Percentiles rank a stretch among this genome's conserved stretches.
phyloP scores from a whole-genome alignment of 257 asterid genomes.

The Cruciata laevipes region DNA sequence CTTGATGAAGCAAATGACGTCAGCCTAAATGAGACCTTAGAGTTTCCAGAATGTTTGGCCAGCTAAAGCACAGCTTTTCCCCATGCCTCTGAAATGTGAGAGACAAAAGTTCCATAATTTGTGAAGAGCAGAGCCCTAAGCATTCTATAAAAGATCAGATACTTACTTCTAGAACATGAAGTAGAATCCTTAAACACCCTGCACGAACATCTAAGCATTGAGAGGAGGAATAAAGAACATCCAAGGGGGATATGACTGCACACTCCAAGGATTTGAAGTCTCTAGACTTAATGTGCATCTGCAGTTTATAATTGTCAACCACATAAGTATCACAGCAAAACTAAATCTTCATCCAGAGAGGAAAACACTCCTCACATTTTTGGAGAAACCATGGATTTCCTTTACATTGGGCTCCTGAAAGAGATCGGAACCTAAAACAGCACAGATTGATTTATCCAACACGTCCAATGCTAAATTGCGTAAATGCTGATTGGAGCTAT shows the following conservation, averaged over 20 bases:
- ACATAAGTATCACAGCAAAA: slow-evolving; percentile 11
- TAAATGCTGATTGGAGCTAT: slow-evolving; percentile 61
- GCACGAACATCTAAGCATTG: slow-evolving; percentile 65
- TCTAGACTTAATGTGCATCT: slow-evolving; percentile 39
- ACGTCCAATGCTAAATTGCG: slow-evolving; percentile 81
- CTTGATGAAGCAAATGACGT: slow-evolving; percentile 14
- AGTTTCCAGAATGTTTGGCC: slow-evolving; percentile 82
- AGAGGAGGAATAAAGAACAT: slow-evolving; percentile 65
- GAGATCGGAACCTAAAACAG: slow-evolving; percentile 83
- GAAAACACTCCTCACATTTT: slow-evolving; percentile 44
- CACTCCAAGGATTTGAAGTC: slow-evolving; percentile 74
- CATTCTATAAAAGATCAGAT: slow-evolving; percentile 11
- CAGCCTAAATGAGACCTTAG: slow-evolving; percentile 47
- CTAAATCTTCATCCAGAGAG: slow-evolving; percentile 14
- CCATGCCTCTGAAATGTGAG: slow-evolving; percentile 78
- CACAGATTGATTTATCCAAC: slow-evolving; percentile 86
- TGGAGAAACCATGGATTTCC: slow-evolving; percentile 32
- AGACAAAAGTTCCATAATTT: slow-evolving; percentile 17
- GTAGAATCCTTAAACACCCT: slow-evolving; percentile 85
- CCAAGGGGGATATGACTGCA: slow-evolving; percentile 77
- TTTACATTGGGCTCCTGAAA: slow-evolving; percentile 48
- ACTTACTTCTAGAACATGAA: slow-evolving; percentile 87
- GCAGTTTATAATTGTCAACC: slow-evolving; percentile 23
- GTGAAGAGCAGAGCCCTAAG: slow-evolving; percentile 3
- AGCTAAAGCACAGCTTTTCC: slow-evolving; percentile 82